A percentile compares a stretch with the other conserved stretches of the same genome.
phyloP scores from a whole-genome alignment of 306 rosid species.

The Gastrolobium bilobum region DNA sequence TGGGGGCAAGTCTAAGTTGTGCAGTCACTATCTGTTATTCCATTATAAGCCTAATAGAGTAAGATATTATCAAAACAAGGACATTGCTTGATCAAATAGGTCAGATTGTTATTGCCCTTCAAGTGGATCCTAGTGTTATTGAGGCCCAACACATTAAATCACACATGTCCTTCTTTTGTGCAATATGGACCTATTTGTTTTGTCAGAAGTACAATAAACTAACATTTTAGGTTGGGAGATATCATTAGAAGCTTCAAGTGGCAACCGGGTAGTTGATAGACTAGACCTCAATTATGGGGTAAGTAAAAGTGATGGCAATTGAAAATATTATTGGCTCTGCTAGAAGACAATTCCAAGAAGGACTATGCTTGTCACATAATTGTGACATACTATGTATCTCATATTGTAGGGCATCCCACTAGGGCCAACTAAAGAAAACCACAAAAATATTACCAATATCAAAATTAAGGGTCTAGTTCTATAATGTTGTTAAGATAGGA shows the following conservation, averaged over 20 bases:
- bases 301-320: constrained; percentile 36
- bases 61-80: constrained; percentile 52
- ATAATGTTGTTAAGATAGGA: constrained; percentile 41
- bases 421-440: constrained; percentile 39
- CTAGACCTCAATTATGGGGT: constrained; percentile 45
- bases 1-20: constrained; percentile 67
- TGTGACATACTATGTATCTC: constrained; percentile 47
- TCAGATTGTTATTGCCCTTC: constrained; percentile 50
- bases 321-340: constrained; percentile 16
- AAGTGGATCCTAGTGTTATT: constrained; percentile 57
- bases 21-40: constrained; percentile 65
- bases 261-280: constrained; percentile 44
- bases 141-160: constrained; percentile 63
- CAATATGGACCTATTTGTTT: constrained; percentile 56
- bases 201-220: constrained; percentile 49
- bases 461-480: constrained; percentile 38
- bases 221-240: constrained; percentile 49
- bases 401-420: constrained; percentile 45
- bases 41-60: constrained; percentile 54
- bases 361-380: constrained; percentile 36
- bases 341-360: constrained; percentile 46
- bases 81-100: constrained; percentile 51
- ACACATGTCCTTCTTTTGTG: constrained; percentile 43
- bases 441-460: constrained; percentile 39
- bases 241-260: constrained; percentile 51